phyloP scores from a whole-genome alignment of 805 yeast genomes.

The Kluyveromyces lactis region DNA sequence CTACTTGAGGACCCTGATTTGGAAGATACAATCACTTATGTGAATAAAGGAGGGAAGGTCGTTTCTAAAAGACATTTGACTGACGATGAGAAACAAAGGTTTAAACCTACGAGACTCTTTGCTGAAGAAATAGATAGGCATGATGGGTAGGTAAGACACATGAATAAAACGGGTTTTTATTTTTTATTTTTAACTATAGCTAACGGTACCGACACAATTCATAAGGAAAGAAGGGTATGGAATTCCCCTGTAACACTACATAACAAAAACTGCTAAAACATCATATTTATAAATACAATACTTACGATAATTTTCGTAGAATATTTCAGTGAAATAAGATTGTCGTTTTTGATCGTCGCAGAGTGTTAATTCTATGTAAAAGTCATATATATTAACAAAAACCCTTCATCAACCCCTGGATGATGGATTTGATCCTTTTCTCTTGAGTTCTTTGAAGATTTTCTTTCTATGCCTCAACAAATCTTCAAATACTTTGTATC shows the following conservation, averaged over 20 bases:
- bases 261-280: no score
- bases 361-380: no score
- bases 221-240: no score
- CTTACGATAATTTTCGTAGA: slow-evolving; percentile 3
- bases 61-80: slow-evolving; percentile 19
- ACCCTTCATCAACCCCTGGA: neutral
- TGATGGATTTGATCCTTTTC: slow-evolving; percentile 13
- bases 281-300: neutral
- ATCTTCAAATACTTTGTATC: slow-evolving; percentile 52
- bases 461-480: slow-evolving; percentile 49
- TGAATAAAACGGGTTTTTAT: no score
- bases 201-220: no score
- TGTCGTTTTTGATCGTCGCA: no score
- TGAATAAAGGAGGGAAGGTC: slow-evolving; percentile 29
- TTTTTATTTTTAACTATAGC: no score
- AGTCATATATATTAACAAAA: neutral
- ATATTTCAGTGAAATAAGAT: no score
- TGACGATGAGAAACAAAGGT: slow-evolving; percentile 15
- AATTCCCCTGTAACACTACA: no score
- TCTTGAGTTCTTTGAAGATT: slow-evolving; percentile 57
- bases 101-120: slow-evolving; percentile 26
- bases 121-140: slow-evolving; percentile 12
- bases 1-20: slow-evolving; percentile 15
- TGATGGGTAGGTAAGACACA: neutral
- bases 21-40: slow-evolving; percentile 21